Base-by-base conservation (phyloP, 495 filamentous ascomycete genomes). In the Penicillium simplicissimum region DNA sequence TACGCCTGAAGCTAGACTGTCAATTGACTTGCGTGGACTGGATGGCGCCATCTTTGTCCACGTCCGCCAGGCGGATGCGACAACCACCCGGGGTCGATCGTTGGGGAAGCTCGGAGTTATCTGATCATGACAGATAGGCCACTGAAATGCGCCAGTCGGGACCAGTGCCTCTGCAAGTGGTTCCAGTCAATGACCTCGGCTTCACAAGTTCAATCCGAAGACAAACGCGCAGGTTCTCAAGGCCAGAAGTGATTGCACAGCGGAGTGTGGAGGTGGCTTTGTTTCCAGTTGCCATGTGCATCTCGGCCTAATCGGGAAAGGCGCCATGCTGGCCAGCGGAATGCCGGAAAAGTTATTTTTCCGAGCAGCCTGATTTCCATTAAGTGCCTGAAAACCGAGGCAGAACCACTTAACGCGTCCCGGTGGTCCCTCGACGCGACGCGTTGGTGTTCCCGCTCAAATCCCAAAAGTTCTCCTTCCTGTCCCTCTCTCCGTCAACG, bases 21-120 rank as follows among this genome's bases (percentile, higher is more conserved):
- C 88, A 63, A 88, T 81, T 63, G 88, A 91, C 74, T 85, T 88
- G 71, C 88, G 86, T 60, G 85, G 85, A 58, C 77, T 82, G 59
- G 81, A 71, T 61, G 86, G 83, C 70, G 84, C 86, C 89, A 92
- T 92, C 72, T 73, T 73, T 81, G 79, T 67, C 62, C 66, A 63
- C 59, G 62, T 63, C 68, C 63, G 69, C 71, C 66, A 71, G 70
- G 71, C 74, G 69, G 67, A 70, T 74, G 70, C 69, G 61, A 68
- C 73, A 64, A 70, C 74, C 75, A 74, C 75, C 71, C 69, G 69
- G 58, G 58, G 65, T 65, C 61, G 64, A 67, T 70, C 67, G 61
- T 67, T 70, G 60, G 66, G 57, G 61, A 67, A 65, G 64, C 63
- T 67, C 59, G 52, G 61, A 64, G 65, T 74, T 78, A 77, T 74